Evolutionary conservation across 148 eudicot genomes (phyloP).

Genomic region (Rhododendron griersonianum): DNA sequence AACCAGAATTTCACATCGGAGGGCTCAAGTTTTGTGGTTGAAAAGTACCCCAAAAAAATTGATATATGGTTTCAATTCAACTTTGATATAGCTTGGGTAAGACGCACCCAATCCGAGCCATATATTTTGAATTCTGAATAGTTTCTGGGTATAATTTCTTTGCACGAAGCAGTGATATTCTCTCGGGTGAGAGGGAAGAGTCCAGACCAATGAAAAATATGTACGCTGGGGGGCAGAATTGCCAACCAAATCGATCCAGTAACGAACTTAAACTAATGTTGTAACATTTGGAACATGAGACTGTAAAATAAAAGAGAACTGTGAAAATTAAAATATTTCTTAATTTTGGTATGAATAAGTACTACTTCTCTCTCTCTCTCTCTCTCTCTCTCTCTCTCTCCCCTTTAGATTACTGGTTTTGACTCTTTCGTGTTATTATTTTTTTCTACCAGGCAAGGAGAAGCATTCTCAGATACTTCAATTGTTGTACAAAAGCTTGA

Average conservation of each 20-base stretch:
- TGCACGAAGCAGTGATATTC: background rate
- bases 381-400: too few species aligned
- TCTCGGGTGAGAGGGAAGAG: background rate
- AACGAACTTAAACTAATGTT: background rate
- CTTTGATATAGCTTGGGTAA: background rate
- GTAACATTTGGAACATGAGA: background rate
- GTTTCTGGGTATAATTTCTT: background rate
- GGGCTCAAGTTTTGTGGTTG: background rate
- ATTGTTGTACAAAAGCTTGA: conserved; percentile 48
- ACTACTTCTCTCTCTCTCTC: too few species aligned
- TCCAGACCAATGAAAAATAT: background rate
- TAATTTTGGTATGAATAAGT: background rate
- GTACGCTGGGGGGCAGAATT: background rate
- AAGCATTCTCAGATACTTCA: conserved; percentile 38
- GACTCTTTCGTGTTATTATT: background rate
- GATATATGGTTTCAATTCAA: background rate
- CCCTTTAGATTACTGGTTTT: background rate
- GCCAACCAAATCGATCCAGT: background rate
- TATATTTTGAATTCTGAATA: background rate
- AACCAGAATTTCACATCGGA: background rate
- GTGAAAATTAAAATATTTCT: background rate
- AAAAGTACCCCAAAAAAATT: background rate
- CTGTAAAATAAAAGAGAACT: background rate
- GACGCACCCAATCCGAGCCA: background rate
- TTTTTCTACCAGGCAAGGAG: conserved; percentile 37